Conservation (phyloP, 768 basidiomycete species). For the Mycena pura region DNA sequence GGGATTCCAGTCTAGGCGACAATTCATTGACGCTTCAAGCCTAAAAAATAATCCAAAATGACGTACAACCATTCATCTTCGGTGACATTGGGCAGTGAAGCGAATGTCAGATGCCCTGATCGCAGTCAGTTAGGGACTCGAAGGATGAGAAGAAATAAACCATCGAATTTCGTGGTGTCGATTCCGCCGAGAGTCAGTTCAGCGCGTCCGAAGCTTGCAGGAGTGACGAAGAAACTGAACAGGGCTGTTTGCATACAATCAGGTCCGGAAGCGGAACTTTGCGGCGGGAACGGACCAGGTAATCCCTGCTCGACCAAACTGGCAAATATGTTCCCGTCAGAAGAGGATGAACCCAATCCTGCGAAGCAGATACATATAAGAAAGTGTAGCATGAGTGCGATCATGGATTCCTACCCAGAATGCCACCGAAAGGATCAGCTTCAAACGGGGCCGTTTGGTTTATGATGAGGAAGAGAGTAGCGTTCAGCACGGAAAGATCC, state of each 20-base stretch:
- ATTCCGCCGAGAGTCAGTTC: constrained; percentile 62
- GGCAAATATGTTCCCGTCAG: constrained; percentile 40
- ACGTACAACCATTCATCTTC: constrained; percentile 31
- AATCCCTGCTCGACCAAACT: constrained; percentile 54
- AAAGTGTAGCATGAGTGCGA: no score
- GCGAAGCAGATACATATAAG: no score
- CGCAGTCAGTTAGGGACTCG: background rate
- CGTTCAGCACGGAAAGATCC: constrained; percentile 44
- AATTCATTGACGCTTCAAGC: no score
- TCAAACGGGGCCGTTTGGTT: constrained; percentile 57
- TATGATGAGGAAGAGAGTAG: constrained; percentile 56
- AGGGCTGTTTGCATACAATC: constrained; percentile 41
- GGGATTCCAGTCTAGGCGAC: no score
- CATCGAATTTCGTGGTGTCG: constrained; percentile 58
- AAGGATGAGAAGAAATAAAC: constrained; percentile 29
- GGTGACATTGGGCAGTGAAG: constrained; percentile 44
- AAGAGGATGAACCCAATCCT: background rate
- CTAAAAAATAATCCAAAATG: background rate
- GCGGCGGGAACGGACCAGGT: constrained; percentile 45
- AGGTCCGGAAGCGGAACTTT: background rate
- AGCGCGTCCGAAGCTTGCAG: constrained; percentile 51
- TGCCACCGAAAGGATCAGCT: constrained; percentile 62
- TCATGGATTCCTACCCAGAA: constrained; percentile 46
- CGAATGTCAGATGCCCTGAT: constrained; percentile 49
- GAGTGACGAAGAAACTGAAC: constrained; percentile 59